Conservation (phyloP, 129 eudicot species). For the Rutidosis leptorrhynchoides region DNA sequence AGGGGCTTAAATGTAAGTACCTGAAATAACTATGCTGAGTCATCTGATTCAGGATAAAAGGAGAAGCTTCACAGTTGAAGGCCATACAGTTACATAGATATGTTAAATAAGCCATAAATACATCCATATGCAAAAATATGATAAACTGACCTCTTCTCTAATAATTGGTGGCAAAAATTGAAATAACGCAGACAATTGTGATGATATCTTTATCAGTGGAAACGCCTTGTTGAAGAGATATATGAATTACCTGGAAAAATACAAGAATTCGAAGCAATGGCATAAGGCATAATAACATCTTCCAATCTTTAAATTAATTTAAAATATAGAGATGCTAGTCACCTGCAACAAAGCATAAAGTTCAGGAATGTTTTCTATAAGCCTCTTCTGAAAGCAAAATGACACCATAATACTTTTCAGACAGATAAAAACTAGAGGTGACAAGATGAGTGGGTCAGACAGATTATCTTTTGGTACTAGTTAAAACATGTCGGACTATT, state of each 20-base stretch:
- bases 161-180: slow-evolving; percentile 85
- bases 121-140: slow-evolving; percentile 5
- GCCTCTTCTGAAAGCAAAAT: slow-evolving; percentile 93
- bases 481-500: neutral
- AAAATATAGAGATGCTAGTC: neutral
- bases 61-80: slow-evolving; percentile 56
- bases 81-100: neutral
- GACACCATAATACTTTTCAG: slow-evolving; percentile 93
- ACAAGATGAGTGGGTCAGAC: neutral
- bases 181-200: slow-evolving; percentile 89
- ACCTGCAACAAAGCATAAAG: slow-evolving; percentile 89
- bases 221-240: slow-evolving; percentile 65
- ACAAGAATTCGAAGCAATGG: slow-evolving; percentile 10
- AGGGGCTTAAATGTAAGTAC: slow-evolving; percentile 30
- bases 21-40: slow-evolving; percentile 97
- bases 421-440: neutral
- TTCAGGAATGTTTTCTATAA: slow-evolving; percentile 97
- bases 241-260: slow-evolving; percentile 71
- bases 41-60: slow-evolving; percentile 96
- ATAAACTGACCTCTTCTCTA: slow-evolving; percentile 60
- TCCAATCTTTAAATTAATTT: neutral
- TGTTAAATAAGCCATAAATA: neutral
- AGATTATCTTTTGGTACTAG: neutral
- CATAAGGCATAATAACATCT: slow-evolving; percentile 2
- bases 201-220: slow-evolving; percentile 70